phyloP scores from a whole-genome alignment of 495 filamentous ascomycete genomes.

The Aspergillus haitiensis region DNA sequence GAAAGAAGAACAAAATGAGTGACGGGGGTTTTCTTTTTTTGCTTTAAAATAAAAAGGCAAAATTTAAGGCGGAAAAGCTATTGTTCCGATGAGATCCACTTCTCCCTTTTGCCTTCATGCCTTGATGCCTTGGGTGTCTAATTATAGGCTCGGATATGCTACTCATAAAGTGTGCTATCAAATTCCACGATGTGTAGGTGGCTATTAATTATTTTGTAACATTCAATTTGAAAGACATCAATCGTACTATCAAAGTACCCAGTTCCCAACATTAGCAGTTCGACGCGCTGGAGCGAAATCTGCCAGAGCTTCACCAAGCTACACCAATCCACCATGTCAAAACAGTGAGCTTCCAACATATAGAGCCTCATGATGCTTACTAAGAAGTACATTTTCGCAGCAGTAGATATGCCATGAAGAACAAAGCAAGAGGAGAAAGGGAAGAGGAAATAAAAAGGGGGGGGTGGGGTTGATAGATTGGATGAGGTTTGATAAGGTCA shows the following conservation, averaged over 20 bases:
- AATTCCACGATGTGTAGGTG: not conserved
- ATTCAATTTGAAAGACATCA: not conserved
- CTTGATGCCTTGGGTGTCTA: too few relatives aligned
- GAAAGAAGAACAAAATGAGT: too few relatives aligned
- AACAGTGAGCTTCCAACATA: conserved; percentile 4
- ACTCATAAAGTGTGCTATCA: not conserved
- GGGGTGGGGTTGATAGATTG: not conserved
- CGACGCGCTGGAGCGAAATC: not conserved
- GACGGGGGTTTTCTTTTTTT: too few relatives aligned
- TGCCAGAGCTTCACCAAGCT: conserved; percentile 10
- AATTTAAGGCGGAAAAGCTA: too few relatives aligned
- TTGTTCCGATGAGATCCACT: too few relatives aligned
- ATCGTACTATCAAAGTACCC: conserved; percentile 7
- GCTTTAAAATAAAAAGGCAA: too few relatives aligned
- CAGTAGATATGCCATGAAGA: not conserved
- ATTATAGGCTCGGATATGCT: too few relatives aligned
- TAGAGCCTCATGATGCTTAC: too few relatives aligned
- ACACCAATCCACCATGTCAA: not conserved
- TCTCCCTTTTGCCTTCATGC: too few relatives aligned
- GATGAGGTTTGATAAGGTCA: not conserved
- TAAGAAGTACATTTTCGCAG: not conserved
- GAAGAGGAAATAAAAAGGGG: not conserved
- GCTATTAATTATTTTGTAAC: conserved; percentile 1
- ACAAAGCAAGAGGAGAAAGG: not conserved
- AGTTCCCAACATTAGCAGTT: not conserved